These are phyloP conservation scores for Tolypocladium tundrense DNA, from an alignment of 2,329 filamentous ascomycete species.

Conservation along the genomic window DNA sequence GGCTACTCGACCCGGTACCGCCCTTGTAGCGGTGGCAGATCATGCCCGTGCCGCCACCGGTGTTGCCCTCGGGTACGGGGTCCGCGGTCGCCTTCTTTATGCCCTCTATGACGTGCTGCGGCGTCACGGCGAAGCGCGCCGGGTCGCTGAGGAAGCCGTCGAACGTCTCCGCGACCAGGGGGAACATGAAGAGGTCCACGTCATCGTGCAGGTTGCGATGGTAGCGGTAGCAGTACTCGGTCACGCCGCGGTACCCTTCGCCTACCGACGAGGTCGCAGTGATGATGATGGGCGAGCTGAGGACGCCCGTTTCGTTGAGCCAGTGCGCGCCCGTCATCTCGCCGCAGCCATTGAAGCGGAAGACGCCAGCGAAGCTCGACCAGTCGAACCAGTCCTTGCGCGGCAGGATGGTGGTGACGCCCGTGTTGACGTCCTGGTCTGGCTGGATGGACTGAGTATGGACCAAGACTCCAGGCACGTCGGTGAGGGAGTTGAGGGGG, in stretches of 20 bases:
- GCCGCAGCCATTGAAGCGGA: constrained; percentile 54
- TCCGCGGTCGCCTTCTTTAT: constrained; percentile 40
- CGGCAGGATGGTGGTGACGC: constrained; percentile 39
- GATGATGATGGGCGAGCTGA: constrained; percentile 49
- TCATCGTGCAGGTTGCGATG: constrained; percentile 29
- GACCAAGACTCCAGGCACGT: constrained; percentile 37
- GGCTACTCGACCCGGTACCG: constrained; percentile 52
- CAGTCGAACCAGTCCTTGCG: constrained; percentile 32
- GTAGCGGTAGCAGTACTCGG: constrained; percentile 41
- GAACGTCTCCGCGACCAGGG: constrained; percentile 53
- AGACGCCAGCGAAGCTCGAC: constrained; percentile 38
- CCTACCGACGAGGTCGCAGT: constrained; percentile 50
- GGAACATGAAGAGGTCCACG: constrained; percentile 43
- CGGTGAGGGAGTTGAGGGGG: constrained; percentile 38
- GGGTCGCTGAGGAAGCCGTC: constrained; percentile 53
- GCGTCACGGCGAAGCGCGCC: constrained; percentile 40
- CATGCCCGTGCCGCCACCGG: constrained; percentile 60
- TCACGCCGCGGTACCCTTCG: constrained; percentile 47
- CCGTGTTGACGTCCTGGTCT: constrained; percentile 32
- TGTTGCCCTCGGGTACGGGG: constrained; percentile 49
- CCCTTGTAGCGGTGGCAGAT: constrained; percentile 57
- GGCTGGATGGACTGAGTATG: constrained; percentile 31
- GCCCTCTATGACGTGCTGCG: constrained; percentile 41
- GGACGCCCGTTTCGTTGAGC: constrained; percentile 50
- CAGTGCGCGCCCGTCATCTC: constrained; percentile 53